Evolutionary conservation across 2,329 filamentous ascomycete genomes (phyloP).

Genomic region (Pseudogymnoascus sp.): DNA sequence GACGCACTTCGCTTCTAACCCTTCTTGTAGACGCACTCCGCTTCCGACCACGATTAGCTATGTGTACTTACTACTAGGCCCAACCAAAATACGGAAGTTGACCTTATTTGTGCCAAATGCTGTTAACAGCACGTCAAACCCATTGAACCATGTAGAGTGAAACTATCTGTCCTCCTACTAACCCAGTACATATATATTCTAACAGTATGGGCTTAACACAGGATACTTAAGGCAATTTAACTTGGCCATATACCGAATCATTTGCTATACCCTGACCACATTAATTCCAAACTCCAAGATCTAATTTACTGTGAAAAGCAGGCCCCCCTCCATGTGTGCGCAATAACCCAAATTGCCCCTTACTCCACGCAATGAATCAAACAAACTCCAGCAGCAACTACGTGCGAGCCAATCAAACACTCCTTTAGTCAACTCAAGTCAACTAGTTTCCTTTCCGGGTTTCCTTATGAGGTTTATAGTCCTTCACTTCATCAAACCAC

Average conservation of each 20-base stretch:
- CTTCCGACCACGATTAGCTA: no score
- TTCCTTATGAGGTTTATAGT: slow-evolving; percentile 65
- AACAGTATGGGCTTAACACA: neutral
- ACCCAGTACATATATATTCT: neutral
- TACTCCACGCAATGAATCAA: neutral
- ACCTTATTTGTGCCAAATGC: neutral
- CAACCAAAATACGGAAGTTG: neutral
- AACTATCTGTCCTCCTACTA: neutral
- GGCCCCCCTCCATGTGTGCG: neutral
- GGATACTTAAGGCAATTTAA: neutral
- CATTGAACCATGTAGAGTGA: neutral
- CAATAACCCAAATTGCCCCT: neutral
- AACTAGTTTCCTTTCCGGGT: slow-evolving; percentile 22
- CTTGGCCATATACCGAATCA: neutral
- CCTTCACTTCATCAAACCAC: slow-evolving; percentile 78
- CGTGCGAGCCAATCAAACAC: neutral
- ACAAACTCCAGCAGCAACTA: neutral
- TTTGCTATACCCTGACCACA: neutral
- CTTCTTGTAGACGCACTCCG: no score
- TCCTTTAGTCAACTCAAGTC: neutral
- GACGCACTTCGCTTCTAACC: no score
- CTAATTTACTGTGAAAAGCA: neutral
- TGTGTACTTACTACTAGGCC: no score
- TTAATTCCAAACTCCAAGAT: neutral
- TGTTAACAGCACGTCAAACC: neutral